A percentile compares a stretch with the other conserved stretches of the same genome.
These are phyloP conservation scores for Solanum bulbocastanum DNA, from an alignment of 257 asterid species.

Conservation along the genomic window DNA sequence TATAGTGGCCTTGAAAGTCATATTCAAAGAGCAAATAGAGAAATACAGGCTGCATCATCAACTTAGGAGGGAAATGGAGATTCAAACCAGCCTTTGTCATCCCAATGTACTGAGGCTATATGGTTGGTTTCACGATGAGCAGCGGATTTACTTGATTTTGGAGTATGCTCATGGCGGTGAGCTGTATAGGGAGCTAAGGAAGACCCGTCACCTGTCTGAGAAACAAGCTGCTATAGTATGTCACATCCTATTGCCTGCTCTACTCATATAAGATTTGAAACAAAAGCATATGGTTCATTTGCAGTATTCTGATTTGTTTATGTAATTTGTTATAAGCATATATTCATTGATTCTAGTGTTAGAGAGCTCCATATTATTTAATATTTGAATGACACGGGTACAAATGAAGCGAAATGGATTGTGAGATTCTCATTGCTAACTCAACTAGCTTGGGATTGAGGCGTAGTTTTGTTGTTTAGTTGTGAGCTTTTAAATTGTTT, in stretches of 20 bases:
- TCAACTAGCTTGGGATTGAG: neutral
- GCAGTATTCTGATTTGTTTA: neutral
- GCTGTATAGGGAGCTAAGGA: slow-evolving; percentile 65
- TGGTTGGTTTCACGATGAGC: slow-evolving; percentile 93
- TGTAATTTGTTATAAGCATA: neutral
- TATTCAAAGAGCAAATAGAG: slow-evolving; percentile 78
- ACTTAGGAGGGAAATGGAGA: slow-evolving; percentile 87
- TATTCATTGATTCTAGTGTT: neutral
- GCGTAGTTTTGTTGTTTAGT: neutral
- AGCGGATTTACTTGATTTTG: slow-evolving; percentile 66
- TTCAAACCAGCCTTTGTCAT: slow-evolving; percentile 62
- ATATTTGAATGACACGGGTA: neutral
- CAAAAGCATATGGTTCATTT: neutral
- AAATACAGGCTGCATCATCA: slow-evolving; percentile 72
- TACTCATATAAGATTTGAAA: neutral
- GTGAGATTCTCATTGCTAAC: neutral
- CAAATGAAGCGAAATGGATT: neutral
- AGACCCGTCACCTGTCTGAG: slow-evolving; percentile 48
- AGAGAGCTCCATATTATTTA: neutral
- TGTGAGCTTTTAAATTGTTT: neutral
- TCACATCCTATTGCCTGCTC: neutral
- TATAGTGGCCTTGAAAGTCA: slow-evolving; percentile 79
- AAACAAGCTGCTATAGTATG: slow-evolving; percentile 73
- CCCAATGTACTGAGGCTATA: slow-evolving; percentile 68
- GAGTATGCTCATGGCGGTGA: slow-evolving; percentile 91